Evolutionary conservation across 2,329 filamentous ascomycete genomes (phyloP), one percentile per base, ranked within the genome.

Genomic region (Aspergillus jensenii): DNA sequence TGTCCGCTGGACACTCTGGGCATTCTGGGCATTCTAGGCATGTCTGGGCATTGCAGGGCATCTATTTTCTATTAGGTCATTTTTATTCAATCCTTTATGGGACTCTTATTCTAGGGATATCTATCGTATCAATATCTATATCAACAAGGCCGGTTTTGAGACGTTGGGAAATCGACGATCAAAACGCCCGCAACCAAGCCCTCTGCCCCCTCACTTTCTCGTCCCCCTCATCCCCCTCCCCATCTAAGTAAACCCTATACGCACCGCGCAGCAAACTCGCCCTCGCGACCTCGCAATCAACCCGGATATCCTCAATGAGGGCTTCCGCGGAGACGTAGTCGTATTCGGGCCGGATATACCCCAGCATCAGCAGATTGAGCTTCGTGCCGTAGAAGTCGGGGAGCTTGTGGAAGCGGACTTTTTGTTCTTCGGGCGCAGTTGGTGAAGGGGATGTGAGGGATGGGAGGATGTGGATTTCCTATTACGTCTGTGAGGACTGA

Each of bases 381-480:
- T 86, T 84, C 5, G 83, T 84, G 61, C 85, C 90, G 77, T 98
- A 98, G 73, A 99, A 99, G 72, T 98, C 92, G 40, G 81, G 78
- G 40, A 78, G 56, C 43, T 75, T 73, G 61, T 74, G 63, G 61
- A 77, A 79, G 53, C 64, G 71, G 15, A 67, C 63, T 44, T 58
- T 53, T 27, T 39, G 33, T 40, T 33, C 31, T 35, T 25, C n/a
- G 62, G 1, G 60, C 33, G 70, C 68, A 7, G 73, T 75, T 2
- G 74, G 70, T 2, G 73, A 72, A 15, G 74, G 67, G 17, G 70
- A 58, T 2, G 77, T 74, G 73, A 97, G 96, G 44, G 81, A 74
- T 69, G 91, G 87, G 75, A 99, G 84, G 55, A 99, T 84, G 78
- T 96, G 92, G 56, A 96, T 92, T 81, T 96, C 92, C 74, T 77